These are phyloP conservation scores for Coemansia sp. DNA, from an alignment of 192 early-diverging fungal genomes.

Conservation along the genomic window DNA sequence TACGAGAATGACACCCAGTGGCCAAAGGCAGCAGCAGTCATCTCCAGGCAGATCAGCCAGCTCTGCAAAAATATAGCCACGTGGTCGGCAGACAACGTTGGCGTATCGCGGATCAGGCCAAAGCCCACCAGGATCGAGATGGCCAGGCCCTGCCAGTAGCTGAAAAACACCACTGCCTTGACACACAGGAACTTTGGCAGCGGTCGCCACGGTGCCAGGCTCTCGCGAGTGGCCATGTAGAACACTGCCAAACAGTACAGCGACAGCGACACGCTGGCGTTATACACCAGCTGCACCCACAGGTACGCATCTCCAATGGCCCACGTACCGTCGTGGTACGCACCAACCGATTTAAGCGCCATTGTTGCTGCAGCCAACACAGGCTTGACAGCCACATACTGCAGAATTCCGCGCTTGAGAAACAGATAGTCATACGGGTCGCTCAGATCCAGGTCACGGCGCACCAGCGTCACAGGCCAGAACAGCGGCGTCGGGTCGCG, in stretches of 20 bases:
- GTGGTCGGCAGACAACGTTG: conserved; percentile 57
- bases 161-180: conserved; percentile 91
- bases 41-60: conserved; percentile 89
- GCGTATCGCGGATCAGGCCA: conserved; percentile 71
- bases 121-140: conserved; percentile 76
- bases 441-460: conserved; percentile 73
- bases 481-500: conserved; percentile 76
- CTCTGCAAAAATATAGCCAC: conserved; percentile 83
- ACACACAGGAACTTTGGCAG: conserved; percentile 93
- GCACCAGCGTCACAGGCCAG: conserved; percentile 74
- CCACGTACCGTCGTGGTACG: conserved; percentile 82
- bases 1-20: conserved; percentile 86
- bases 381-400: conserved; percentile 90
- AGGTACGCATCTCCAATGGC: conserved; percentile 66
- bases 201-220: conserved; percentile 74
- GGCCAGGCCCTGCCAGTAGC: conserved; percentile 88
- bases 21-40: conserved; percentile 74
- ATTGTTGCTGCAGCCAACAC: conserved; percentile 74
- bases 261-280: conserved; percentile 78
- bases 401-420: conserved; percentile 88
- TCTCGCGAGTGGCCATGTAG: conserved; percentile 74
- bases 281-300: conserved; percentile 82
- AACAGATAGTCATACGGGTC: conserved; percentile 86
- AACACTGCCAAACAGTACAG: conserved; percentile 88
- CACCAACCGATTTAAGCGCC: conserved; percentile 66